These are phyloP conservation scores for Hypocreales sp. DNA, from an alignment of 2,329 filamentous ascomycete genomes.

Conservation along the genomic window DNA sequence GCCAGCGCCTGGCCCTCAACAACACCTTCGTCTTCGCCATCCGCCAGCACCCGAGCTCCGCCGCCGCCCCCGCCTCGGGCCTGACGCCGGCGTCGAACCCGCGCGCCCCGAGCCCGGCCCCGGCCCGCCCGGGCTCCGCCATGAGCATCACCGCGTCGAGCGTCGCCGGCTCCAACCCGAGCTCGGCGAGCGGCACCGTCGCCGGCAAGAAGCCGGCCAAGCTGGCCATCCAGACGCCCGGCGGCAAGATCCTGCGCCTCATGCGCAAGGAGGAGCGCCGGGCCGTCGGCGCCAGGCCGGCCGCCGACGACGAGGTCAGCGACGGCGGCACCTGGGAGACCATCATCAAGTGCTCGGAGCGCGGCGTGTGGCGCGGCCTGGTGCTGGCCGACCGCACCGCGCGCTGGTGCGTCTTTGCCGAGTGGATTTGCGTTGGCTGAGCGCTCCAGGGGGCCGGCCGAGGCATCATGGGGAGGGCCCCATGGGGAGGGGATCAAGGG, in stretches of 20 bases:
- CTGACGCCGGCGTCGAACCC: conserved; percentile 31
- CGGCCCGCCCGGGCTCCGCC: conserved; percentile 42
- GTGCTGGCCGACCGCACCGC: conserved; percentile 73
- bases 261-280: conserved; percentile 64
- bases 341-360: conserved; percentile 78
- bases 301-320: conserved; percentile 38
- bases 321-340: conserved; percentile 76
- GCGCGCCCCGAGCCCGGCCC: conserved; percentile 38
- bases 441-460: too few relatives aligned
- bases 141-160: conserved; percentile 49
- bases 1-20: conserved; percentile 72
- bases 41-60: conserved; percentile 69
- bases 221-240: conserved; percentile 83
- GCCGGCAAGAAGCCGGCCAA: conserved; percentile 77
- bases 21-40: conserved; percentile 97
- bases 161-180: conserved; percentile 40
- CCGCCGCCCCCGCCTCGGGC: conserved; percentile 15
- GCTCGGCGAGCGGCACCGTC: conserved; percentile 34
- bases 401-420: conserved; percentile 83
- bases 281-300: conserved; percentile 28
- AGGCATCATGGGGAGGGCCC: too few relatives aligned
- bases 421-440: conserved; percentile 66
- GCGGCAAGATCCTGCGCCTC: conserved; percentile 82
- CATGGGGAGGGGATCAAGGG: too few relatives aligned
- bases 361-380: conserved; percentile 64